These are phyloP conservation scores for Clonostachys rosea DNA, from an alignment of 2,329 filamentous ascomycete genomes.

Conservation along the genomic window DNA sequence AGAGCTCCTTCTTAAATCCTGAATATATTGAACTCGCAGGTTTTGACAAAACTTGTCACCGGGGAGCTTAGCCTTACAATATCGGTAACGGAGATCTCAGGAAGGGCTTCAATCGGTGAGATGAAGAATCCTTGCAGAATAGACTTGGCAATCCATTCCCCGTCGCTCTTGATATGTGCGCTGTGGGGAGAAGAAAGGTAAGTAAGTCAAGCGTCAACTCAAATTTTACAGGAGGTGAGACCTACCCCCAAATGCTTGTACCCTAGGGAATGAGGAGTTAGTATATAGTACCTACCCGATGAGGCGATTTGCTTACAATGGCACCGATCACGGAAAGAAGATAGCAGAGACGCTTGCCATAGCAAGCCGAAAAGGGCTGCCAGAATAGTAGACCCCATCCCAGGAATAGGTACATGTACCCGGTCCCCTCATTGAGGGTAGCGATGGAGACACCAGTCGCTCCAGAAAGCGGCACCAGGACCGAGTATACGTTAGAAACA, in stretches of 20 bases:
- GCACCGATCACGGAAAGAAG: conserved; percentile 25
- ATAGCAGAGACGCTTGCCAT: conserved; percentile 34
- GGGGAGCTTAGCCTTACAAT: conserved; percentile 14
- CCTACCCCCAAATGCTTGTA: neutral
- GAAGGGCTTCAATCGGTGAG: conserved; percentile 38
- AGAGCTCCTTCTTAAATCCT: neutral
- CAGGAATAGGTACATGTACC: conserved; percentile 35
- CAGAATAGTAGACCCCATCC: conserved; percentile 40
- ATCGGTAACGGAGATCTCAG: conserved; percentile 38
- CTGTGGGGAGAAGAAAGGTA: too few relatives aligned
- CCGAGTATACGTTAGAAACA: conserved; percentile 28
- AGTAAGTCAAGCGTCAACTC: too few relatives aligned
- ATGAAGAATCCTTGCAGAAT: conserved; percentile 36
- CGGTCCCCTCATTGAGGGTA: conserved; percentile 30
- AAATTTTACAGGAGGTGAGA: neutral
- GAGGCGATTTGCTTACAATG: conserved; percentile 11
- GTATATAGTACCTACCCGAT: neutral
- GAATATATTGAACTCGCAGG: too few relatives aligned
- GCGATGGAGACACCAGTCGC: conserved; percentile 21
- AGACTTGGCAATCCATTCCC: conserved; percentile 37
- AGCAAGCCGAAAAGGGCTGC: conserved; percentile 40
- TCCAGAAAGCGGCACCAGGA: conserved; percentile 25
- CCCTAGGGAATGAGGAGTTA: neutral
- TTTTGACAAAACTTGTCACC: too few relatives aligned
- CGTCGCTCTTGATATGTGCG: conserved; percentile 6